Base-by-base conservation (phyloP, 73 alveolate genomes). In the Tetrahymena malaccensis region DNA sequence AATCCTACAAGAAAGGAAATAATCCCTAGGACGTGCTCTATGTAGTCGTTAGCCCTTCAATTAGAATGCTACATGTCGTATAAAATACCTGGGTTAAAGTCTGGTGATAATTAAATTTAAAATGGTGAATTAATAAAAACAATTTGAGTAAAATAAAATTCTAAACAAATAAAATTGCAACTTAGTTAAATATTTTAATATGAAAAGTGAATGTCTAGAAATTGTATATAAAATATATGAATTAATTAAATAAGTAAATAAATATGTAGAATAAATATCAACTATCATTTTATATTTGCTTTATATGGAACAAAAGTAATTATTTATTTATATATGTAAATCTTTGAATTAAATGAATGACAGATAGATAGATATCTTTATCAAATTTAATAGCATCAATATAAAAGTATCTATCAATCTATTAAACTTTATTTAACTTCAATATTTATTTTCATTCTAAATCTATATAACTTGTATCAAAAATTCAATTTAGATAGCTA, bases 1-100 rank as follows among this genome's bases (percentile, higher is more conserved):
- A 70, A 70, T 70, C 89, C 3, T 70, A 22, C 37, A 70, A 70
- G 89, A 89, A 34, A 34, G 58, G 35, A 27, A 55, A 35, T 35
- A 95, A 94, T 84, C 44, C 84, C 31, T 96, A 94, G 94, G 96
- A 94, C 16, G 93, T 94, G 94, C 55, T 84, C 37, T 94, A 85
- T 44, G 94, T 94, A 27, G 83, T 93, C 12, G 96, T 94, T 21
- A 96, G 40, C 37, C 95, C 94, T 50, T 35, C 55, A 34, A 55
- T 85, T 44, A 84, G 96, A 55, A 84, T 40, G 40, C 94, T 94
- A 10, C 93, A 94, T 94, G 85, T 94, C 10, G 56, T 95, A 55
- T 35, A 84, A 84, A 95, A 94, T 38, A 11, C 33, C 40, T 94
- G 96, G 96, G 70, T 37, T 43, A 96, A 56, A 37, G 83, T 94